These are phyloP conservation scores for Pichia nanzhaoensis DNA, from an alignment of 805 yeast genomes.

Conservation along the genomic window DNA sequence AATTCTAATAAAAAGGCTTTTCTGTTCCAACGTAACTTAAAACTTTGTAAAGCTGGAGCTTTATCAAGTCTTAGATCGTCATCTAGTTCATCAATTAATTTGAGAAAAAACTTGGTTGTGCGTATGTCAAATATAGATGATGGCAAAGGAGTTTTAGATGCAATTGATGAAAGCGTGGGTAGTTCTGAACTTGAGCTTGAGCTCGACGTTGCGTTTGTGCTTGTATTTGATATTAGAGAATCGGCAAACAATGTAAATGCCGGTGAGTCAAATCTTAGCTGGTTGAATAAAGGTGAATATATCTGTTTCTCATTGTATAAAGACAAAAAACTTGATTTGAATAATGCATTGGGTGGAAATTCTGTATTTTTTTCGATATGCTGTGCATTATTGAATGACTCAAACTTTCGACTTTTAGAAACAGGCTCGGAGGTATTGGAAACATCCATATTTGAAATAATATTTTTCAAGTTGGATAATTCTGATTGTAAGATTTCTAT, in stretches of 20 bases:
- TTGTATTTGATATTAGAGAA: constrained; percentile 25
- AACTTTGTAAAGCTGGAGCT: constrained; percentile 44
- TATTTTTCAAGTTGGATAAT: constrained; percentile 54
- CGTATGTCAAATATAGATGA: constrained; percentile 29
- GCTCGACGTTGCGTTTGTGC: no score
- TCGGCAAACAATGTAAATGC: constrained; percentile 40
- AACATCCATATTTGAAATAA: constrained; percentile 38
- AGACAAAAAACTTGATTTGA: constrained; percentile 14
- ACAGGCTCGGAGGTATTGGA: neutral
- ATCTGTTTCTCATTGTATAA: constrained; percentile 22
- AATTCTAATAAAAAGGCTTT: constrained; percentile 58
- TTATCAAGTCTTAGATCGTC: constrained; percentile 58
- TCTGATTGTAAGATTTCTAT: constrained; percentile 62
- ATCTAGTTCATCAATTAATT: constrained; percentile 71
- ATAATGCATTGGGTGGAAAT: constrained; percentile 13
- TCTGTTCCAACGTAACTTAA: constrained; percentile 43
- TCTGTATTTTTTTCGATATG: neutral
- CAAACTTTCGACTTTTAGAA: neutral
- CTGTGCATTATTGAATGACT: neutral
- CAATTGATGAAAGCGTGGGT: neutral
- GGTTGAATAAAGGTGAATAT: constrained; percentile 28
- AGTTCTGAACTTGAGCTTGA: neutral
- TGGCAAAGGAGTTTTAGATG: neutral
- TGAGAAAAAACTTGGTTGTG: constrained; percentile 53
- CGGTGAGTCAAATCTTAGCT: constrained; percentile 38